Evolutionary conservation across 1,139 yeast species (phyloP), one percentile per base, ranked within the genome.

Genomic region (Blastobotrys indianensis): DNA sequence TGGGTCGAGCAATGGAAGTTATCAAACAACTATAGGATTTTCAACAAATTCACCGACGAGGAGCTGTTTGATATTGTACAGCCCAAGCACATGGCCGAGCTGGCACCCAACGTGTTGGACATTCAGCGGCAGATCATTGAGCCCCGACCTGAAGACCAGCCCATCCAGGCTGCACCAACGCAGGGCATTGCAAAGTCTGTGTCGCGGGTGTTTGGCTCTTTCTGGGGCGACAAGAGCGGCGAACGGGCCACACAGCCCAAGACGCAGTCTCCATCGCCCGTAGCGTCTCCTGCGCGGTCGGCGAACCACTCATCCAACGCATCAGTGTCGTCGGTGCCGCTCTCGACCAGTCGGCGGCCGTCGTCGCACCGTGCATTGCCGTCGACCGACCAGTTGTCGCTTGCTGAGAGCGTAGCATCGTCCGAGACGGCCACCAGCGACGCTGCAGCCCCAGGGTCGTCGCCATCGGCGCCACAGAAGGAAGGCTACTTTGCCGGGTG

Each of bases 61-160:
- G 90, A 90, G 58, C 72, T 92, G 31, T 90, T 90, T 68, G 94
- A 88, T 59, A 79, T 92, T 52, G 80, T 87, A 47, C 86, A 82
- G 51, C 96, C 97, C 1, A 73, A 74, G 49, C 97, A 90, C 63
- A 62, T 79, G 44, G 77, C 49, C 17, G 39, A 43, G 9, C 29
- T 38, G 29, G 43, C 45, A 13, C 51, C 51, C 13, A 44, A 44
- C 23, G 46, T 47, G 29, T 44, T 46, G 42, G 50, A 50, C 43
- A 42, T 54, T 25, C 55, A 51, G 36, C 39, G 48, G 13, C 52
- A 48, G 41, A 41, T 39, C 29, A 41, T 41, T 28, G 51, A 44
- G n/a, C 47, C 48, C 11, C 25, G 45, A 44, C 45, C 54, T 31
- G 53, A 50, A 42, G 47, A 52, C 28, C 33, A 51, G 39, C 48